Conservation (phyloP, 306 rosid species). For the Ormosia emarginata region DNA sequence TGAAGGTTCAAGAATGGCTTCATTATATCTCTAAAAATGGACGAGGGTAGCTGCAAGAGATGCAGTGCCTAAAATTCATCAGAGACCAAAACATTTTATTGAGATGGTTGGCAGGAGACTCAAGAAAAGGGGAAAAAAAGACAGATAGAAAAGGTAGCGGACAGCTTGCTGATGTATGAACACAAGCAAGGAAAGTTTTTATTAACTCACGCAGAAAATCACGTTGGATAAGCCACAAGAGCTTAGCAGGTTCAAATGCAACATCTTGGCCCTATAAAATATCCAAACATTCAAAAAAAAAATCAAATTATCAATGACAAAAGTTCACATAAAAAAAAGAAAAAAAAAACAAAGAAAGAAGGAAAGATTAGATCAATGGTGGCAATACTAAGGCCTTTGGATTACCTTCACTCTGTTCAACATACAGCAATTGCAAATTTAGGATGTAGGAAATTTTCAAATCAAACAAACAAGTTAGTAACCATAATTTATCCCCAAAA, state of each 20-base stretch:
- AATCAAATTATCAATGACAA: background rate
- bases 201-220: constrained; percentile 85
- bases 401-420: constrained; percentile 88
- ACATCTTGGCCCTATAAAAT: constrained; percentile 82
- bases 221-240: constrained; percentile 98
- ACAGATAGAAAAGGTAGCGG: background rate
- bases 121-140: background rate
- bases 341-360: background rate
- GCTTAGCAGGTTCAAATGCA: constrained; percentile 99
- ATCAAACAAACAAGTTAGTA: constrained; percentile 43
- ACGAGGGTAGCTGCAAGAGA: background rate
- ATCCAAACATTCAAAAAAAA: constrained; percentile 19
- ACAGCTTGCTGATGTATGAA: background rate
- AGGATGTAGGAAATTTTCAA: constrained; percentile 12
- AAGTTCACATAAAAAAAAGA: background rate
- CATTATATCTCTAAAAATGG: background rate
- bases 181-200: background rate
- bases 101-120: background rate
- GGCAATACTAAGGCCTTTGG: constrained; percentile 16
- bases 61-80: background rate
- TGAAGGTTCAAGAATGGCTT: background rate
- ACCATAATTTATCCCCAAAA: constrained; percentile 3
- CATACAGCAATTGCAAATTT: constrained; percentile 30
- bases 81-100: background rate
- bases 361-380: background rate